Conservation (phyloP, 2,329 filamentous ascomycete genomes). For the Fusarium sp. region DNA sequence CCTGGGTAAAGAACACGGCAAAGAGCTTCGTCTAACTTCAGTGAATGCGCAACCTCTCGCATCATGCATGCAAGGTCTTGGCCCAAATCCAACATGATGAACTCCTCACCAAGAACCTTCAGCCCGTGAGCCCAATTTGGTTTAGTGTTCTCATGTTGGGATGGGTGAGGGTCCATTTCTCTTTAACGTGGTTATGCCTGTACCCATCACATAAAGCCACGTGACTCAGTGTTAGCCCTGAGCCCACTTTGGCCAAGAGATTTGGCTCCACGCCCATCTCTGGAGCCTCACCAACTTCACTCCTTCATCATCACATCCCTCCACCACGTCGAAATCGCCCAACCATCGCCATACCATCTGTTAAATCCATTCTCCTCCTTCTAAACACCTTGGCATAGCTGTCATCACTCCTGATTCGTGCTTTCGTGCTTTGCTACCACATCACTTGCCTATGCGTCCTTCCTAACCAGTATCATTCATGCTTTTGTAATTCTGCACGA, state of each 20-base stretch:
- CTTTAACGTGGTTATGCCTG: slow-evolving; percentile 19
- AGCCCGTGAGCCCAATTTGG: slow-evolving; percentile 6
- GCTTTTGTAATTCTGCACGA: background rate
- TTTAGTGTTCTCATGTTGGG: slow-evolving; percentile 4
- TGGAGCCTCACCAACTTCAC: slow-evolving; percentile 27
- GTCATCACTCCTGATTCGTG: background rate
- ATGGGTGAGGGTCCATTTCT: background rate
- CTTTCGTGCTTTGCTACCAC: background rate
- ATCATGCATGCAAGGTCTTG: background rate
- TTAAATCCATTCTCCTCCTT: background rate
- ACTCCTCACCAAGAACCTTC: background rate
- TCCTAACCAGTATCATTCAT: background rate
- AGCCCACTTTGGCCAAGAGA: slow-evolving; percentile 25
- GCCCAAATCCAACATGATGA: background rate
- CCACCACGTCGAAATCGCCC: background rate
- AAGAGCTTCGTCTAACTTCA: background rate
- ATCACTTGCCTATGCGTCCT: background rate
- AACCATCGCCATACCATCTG: background rate
- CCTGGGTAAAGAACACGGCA: background rate
- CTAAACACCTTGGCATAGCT: background rate
- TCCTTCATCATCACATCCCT: slow-evolving; percentile 35
- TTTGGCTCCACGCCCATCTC: slow-evolving; percentile 17
- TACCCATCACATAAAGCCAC: background rate
- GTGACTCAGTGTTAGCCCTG: slow-evolving; percentile 10
- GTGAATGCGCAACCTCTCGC: background rate